Evolutionary conservation across 2,329 filamentous ascomycete species (phyloP), one percentile per base, ranked within the genome.

Genomic region (Xylariaceae sp.): DNA sequence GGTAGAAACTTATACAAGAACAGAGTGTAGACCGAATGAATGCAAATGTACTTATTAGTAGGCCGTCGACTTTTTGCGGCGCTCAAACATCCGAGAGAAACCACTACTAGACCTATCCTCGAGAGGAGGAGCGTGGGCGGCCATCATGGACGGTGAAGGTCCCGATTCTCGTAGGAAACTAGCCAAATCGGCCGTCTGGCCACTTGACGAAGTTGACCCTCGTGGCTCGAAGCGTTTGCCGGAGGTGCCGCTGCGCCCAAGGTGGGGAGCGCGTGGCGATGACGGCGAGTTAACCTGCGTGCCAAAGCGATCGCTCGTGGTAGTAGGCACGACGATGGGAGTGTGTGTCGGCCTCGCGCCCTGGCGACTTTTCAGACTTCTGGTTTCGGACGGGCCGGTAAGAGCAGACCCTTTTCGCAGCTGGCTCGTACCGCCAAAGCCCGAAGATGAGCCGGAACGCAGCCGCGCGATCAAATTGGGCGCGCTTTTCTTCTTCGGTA

Each of bases 91-190:
- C 47, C 71, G 76, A 19, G 74, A 70, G 22, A 77, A 65, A 9
- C 72, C 68, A 42, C 64, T 70, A 44, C 62, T 59, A n/a, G 70
- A 67, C 43, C 74, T 72, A 30, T 65, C 68, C 15, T 64, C 65
- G 1, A 61, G 45, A 9, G 58, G 58, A 18, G 65, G 63, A n/a
- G 62, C 50, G 6, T 61, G 59, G 2, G 60, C 54, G 12, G 59
- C 50, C 22, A 64, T 56, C 19, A 67, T 60, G 2, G 61, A 55
- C 12, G 75, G 73, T 1, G 85, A 83, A 3, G 87, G 86, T 32
- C 76, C 83, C 12, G 85, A 87, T 59, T 82, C 82, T 46, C 78
- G 80, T 31, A 94, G 70, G 65, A 92, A 92, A 45, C 83, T 81
- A 1, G 88, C 87, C 40, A 92, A 68, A 44, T 90, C 87, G 15